Percentiles rank a stretch among this genome's conserved stretches.
Evolutionary conservation across 1,284 basidiomycete genomes (phyloP).

Genomic region (Golubevia sp.): DNA sequence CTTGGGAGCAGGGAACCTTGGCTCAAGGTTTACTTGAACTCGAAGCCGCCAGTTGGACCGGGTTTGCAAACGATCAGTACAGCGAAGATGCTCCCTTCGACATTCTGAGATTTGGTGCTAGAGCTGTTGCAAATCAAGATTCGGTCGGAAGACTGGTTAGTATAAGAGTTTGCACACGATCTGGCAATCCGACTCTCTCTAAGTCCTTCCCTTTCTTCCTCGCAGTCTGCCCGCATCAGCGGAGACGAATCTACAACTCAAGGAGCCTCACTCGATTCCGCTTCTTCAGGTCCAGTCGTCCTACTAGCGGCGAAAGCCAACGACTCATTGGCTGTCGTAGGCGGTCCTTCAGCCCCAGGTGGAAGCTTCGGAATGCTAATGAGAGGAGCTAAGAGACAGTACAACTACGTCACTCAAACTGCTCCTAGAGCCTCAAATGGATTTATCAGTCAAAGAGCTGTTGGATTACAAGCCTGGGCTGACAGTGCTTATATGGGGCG

Average conservation of each 20-base stretch:
- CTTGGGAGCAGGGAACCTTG: neutral
- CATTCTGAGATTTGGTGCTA: neutral
- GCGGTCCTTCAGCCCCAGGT: neutral
- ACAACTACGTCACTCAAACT: conserved; percentile 30
- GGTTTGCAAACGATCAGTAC: neutral
- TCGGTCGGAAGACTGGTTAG: neutral
- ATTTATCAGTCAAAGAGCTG: conserved; percentile 34
- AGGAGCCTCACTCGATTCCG: conserved; percentile 50
- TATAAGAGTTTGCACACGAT: neutral
- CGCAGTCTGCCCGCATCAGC: conserved; percentile 28
- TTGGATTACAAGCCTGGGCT: too few species aligned
- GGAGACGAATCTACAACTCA: conserved; percentile 39
- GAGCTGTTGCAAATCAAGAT: neutral
- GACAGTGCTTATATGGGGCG: too few species aligned
- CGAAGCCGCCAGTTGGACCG: neutral
- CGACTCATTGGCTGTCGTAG: neutral
- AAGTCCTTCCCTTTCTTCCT: neutral
- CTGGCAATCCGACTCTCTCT: neutral
- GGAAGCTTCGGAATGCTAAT: conserved; percentile 21
- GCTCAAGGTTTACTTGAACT: neutral
- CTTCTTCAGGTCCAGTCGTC: conserved; percentile 41
- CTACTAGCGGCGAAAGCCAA: conserved; percentile 38
- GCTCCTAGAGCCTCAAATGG: conserved; percentile 29
- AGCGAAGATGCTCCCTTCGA: neutral
- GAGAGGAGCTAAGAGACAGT: conserved; percentile 23